phyloP scores from a whole-genome alignment of 148 eudicot species.

The Pharnaceum exiguum region DNA sequence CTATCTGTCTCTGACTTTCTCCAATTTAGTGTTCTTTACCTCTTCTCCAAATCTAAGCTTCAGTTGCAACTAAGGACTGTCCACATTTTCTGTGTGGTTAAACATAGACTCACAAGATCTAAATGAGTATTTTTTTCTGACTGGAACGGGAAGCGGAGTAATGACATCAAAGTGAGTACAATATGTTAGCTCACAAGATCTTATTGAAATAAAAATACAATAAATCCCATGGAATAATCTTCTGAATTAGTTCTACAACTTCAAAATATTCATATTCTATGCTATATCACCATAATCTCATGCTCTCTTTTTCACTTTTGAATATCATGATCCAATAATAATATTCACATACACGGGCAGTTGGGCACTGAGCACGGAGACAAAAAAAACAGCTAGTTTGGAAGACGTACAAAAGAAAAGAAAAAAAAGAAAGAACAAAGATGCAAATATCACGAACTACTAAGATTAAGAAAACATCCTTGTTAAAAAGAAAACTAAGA shows the following conservation, averaged over 20 bases:
- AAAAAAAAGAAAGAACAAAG: conserved; percentile 10
- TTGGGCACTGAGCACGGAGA: conserved; percentile 20
- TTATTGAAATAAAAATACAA: background rate
- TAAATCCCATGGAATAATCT: conserved; percentile 15
- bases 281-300: conserved; percentile 21
- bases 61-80: no score
- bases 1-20: conserved; percentile 9
- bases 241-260: conserved; percentile 22
- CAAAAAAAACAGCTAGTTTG: conserved; percentile 26
- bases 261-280: conserved; percentile 9
- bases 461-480: conserved; percentile 33
- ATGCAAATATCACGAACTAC: conserved; percentile 30
- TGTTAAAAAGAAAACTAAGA: conserved; percentile 11
- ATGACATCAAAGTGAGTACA: background rate
- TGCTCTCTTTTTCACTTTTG: conserved; percentile 20
- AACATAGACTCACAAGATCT: no score
- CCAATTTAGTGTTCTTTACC: background rate
- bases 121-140: no score
- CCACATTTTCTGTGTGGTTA: no score
- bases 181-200: background rate
- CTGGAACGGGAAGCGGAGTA: no score
- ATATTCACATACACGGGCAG: conserved; percentile 34
- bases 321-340: conserved; percentile 30
- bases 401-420: conserved; percentile 3
- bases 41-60: no score